Evolutionary conservation across 2,329 filamentous ascomycete genomes (phyloP).

Genomic region (Botryotinia globosa): DNA sequence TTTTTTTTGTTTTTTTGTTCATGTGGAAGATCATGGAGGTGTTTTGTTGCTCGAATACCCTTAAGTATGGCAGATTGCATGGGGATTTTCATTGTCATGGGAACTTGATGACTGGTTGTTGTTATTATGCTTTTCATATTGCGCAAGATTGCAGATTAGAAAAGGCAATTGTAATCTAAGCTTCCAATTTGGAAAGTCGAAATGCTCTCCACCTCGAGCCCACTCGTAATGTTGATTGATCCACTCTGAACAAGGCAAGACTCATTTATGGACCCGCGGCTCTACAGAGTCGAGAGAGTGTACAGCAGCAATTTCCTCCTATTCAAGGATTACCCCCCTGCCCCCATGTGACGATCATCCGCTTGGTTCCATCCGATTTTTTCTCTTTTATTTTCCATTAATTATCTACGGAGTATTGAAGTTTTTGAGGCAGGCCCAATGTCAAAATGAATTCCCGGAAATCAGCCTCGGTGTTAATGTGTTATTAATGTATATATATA

Average conservation of each 20-base stretch:
- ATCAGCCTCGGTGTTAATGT: background rate
- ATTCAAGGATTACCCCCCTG: constrained; percentile 1
- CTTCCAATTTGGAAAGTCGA: background rate
- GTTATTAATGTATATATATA: background rate
- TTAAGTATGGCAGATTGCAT: background rate
- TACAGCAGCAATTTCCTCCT: constrained; percentile 1
- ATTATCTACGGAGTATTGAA: too few relatives aligned
- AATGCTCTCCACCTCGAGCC: constrained; percentile 1
- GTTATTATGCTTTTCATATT: background rate
- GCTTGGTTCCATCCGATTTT: background rate
- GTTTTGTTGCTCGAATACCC: background rate
- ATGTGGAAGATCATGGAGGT: constrained; percentile 5
- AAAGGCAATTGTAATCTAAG: background rate
- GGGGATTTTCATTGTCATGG: background rate
- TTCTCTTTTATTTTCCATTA: background rate
- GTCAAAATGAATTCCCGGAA: background rate
- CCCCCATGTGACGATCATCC: constrained; percentile 21
- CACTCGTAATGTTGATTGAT: constrained; percentile 3
- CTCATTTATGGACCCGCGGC: background rate
- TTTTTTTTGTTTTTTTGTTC: background rate
- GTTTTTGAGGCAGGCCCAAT: background rate
- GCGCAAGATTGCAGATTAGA: constrained; percentile 2
- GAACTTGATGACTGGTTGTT: background rate
- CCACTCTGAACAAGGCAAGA: background rate
- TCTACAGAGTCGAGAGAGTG: background rate